These are phyloP conservation scores for Saposhnikovia divaricata DNA, from an alignment of 129 eudicot genomes.

Conservation along the genomic window DNA sequence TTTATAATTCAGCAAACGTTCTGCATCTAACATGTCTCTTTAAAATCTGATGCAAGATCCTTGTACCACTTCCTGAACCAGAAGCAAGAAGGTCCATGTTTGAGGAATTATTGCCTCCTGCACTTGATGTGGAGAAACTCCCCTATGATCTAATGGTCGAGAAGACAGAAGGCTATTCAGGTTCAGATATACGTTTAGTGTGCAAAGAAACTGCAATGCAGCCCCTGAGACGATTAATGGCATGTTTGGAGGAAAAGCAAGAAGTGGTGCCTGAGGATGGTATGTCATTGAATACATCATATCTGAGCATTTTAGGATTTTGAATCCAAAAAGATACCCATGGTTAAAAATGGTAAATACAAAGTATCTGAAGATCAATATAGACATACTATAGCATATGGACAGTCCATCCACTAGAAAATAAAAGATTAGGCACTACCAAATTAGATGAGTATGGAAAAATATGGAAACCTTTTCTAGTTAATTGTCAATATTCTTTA, in stretches of 20 bases:
- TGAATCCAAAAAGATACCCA: neutral
- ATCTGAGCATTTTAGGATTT: neutral
- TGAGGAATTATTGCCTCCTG: conserved; percentile 63
- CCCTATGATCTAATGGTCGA: conserved; percentile 81
- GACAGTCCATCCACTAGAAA: neutral
- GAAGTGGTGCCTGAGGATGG: conserved; percentile 86
- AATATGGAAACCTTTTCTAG: neutral
- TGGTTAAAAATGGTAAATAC: neutral
- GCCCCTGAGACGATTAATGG: conserved; percentile 86
- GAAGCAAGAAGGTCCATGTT: conserved; percentile 91
- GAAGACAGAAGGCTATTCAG: conserved; percentile 77
- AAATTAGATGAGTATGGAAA: neutral
- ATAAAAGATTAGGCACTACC: too few species aligned
- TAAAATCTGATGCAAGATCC: conserved; percentile 51
- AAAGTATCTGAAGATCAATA: neutral
- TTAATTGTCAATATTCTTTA: neutral
- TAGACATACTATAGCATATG: neutral
- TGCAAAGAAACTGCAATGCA: conserved; percentile 99
- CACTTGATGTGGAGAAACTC: conserved; percentile 37
- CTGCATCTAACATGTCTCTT: neutral
- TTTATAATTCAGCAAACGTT: neutral
- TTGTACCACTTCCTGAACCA: conserved; percentile 95
- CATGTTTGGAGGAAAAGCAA: conserved; percentile 50
- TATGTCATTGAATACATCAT: conserved; percentile 20
- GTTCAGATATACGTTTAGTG: conserved; percentile 84